Conservation (phyloP, 306 rosid species). For the Rosa chinensis region DNA sequence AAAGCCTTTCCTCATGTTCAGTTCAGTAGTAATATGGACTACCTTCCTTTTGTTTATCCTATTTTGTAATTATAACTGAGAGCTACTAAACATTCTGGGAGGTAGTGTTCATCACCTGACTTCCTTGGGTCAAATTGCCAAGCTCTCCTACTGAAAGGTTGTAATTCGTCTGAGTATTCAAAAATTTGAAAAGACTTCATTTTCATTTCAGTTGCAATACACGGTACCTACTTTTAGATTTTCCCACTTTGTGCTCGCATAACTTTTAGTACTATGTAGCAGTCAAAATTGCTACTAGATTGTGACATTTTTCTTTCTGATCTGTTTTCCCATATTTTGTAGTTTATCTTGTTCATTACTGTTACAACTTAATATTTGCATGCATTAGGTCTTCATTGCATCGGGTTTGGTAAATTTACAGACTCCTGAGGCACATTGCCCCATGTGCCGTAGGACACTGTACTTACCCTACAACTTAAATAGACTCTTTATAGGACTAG, state of each 20-base stretch:
- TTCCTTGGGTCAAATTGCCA: neutral
- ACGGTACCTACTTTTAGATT: neutral
- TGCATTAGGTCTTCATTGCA: conserved; percentile 58
- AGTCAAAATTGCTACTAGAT: neutral
- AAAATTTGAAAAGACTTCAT: neutral
- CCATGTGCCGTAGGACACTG: conserved; percentile 67
- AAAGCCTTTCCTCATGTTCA: neutral
- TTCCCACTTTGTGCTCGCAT: neutral
- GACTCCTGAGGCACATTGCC: conserved; percentile 79
- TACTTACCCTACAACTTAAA: neutral
- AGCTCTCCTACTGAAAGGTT: neutral
- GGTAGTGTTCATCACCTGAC: neutral
- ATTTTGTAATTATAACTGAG: neutral
- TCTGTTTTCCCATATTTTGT: neutral
- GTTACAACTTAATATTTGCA: conserved; percentile 20
- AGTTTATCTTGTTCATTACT: too few relatives aligned
- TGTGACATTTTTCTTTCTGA: neutral
- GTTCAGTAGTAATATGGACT: neutral
- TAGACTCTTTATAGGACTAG: neutral
- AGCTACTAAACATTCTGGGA: neutral
- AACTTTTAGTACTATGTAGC: neutral
- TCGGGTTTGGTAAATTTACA: conserved; percentile 85
- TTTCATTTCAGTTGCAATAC: neutral
- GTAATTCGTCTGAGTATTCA: neutral
- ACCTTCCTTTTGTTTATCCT: neutral